A percentile compares a stretch with the other conserved stretches of the same genome.
phyloP scores from a whole-genome alignment of 2,329 filamentous ascomycete genomes.

The Aspergillus alliaceus region DNA sequence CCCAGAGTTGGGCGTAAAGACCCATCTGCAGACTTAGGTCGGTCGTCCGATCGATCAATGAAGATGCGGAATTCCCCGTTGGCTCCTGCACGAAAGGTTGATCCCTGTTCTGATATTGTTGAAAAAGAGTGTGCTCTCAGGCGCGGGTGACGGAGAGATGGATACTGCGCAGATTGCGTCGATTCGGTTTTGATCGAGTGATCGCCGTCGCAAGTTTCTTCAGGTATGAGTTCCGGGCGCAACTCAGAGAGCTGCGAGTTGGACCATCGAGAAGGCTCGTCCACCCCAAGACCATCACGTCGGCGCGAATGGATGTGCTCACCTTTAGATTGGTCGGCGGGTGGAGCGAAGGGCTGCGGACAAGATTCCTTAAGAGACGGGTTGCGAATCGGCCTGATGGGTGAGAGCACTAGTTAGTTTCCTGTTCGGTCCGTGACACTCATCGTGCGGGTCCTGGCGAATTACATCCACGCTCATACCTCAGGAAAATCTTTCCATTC shows the following conservation, averaged over 20 bases:
- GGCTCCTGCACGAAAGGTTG: conserved; percentile 40
- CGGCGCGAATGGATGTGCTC: conserved; percentile 49
- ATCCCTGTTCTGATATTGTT: conserved; percentile 65
- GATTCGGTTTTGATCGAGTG: conserved; percentile 23
- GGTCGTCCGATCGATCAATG: conserved; percentile 69
- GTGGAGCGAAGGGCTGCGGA: conserved; percentile 37
- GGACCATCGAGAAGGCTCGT: conserved; percentile 40
- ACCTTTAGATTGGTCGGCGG: conserved; percentile 60
- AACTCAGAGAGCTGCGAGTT: conserved; percentile 43
- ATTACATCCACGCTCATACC: conserved; percentile 54
- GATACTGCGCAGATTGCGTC: conserved; percentile 20
- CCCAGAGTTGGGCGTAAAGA: conserved; percentile 61
- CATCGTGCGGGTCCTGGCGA: conserved; percentile 6
- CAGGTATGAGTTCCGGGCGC: conserved; percentile 27
- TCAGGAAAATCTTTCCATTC: conserved; percentile 78
- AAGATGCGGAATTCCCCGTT: conserved; percentile 74
- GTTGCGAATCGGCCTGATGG: conserved; percentile 38
- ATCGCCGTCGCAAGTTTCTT: conserved; percentile 25
- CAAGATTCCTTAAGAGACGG: conserved; percentile 31
- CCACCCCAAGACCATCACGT: conserved; percentile 23
- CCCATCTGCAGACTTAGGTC: conserved; percentile 65
- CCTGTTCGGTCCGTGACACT: conserved; percentile 17
- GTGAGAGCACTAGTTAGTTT: conserved; percentile 10
- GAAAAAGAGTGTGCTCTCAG: conserved; percentile 74
- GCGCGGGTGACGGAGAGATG: conserved; percentile 38